A percentile compares a stretch with the other conserved stretches of the same genome.
Conservation (phyloP, 805 yeast genomes). For the Cyberlindnera xylosilytica region DNA sequence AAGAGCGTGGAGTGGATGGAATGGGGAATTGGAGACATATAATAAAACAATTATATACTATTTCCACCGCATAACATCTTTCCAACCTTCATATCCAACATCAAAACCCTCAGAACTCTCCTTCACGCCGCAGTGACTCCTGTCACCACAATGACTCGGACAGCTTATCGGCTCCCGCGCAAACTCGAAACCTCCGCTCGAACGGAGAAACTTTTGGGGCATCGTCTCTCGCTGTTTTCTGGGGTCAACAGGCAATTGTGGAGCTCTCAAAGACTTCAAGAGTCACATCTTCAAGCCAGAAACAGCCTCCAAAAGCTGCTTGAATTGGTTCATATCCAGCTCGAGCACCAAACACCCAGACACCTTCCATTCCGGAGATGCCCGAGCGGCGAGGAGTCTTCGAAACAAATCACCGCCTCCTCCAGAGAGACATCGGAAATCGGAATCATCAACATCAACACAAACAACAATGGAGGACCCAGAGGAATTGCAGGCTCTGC, state of each 20-base stretch:
- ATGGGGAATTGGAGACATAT: not conserved
- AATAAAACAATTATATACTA: too few species aligned
- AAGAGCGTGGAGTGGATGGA: too few species aligned
- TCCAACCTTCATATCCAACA: too few species aligned
- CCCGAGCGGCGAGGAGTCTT: not conserved
- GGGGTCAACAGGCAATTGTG: conserved; percentile 2
- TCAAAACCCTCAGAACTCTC: too few species aligned
- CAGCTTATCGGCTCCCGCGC: conserved; percentile 8
- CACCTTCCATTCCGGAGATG: conserved; percentile 3
- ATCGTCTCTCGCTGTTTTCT: not conserved
- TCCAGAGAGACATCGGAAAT: not conserved
- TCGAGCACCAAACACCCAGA: not conserved
- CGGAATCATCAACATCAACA: too few species aligned
- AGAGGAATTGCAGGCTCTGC: conserved; percentile 14
- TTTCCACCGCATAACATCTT: too few species aligned
- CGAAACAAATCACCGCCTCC: not conserved
- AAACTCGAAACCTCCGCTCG: conserved; percentile 3
- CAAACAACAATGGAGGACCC: conserved; percentile 9
- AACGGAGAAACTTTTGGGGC: conserved; percentile 1
- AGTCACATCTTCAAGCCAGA: too few species aligned
- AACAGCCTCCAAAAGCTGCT: too few species aligned
- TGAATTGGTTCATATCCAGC: too few species aligned
- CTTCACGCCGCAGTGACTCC: too few species aligned
- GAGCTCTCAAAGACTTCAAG: too few species aligned
- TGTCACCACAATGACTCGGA: conserved; percentile 3